These are phyloP conservation scores for Beauveria sp. DNA, from an alignment of 2,329 filamentous ascomycete genomes.

Conservation along the genomic window DNA sequence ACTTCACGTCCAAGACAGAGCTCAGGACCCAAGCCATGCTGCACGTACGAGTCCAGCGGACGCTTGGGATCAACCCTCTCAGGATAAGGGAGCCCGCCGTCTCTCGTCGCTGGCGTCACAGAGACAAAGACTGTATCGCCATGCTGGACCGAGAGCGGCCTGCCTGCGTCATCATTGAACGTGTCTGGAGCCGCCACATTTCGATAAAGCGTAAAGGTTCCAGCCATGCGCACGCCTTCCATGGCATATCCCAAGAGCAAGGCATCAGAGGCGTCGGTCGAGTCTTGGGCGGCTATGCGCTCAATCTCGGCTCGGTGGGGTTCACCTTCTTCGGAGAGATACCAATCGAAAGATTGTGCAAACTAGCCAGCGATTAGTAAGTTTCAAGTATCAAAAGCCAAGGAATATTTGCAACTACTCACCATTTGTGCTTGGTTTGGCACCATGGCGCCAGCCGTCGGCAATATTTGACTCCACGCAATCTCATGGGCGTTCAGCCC, in stretches of 20 bases:
- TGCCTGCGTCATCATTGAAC: constrained; percentile 44
- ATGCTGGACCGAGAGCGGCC: constrained; percentile 40
- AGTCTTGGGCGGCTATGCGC: constrained; percentile 46
- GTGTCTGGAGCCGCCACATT: constrained; percentile 39
- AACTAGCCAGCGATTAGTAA: neutral
- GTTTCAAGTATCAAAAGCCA: neutral
- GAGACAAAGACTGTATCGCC: constrained; percentile 58
- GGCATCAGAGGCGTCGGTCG: constrained; percentile 51
- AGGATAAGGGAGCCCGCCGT: constrained; percentile 54
- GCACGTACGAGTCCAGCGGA: constrained; percentile 56
- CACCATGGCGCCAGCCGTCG: constrained; percentile 58
- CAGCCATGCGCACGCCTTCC: constrained; percentile 64
- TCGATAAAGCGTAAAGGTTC: constrained; percentile 54
- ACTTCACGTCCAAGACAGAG: constrained; percentile 54
- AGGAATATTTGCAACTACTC: constrained; percentile 20
- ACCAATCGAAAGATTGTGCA: constrained; percentile 4
- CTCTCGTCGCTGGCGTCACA: constrained; percentile 49
- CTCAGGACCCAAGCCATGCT: constrained; percentile 56
- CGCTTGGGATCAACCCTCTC: constrained; percentile 54
- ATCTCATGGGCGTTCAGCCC: constrained; percentile 59
- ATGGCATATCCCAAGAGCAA: constrained; percentile 61
- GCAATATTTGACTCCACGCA: constrained; percentile 63
- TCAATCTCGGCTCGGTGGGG: constrained; percentile 54
- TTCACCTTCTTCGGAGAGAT: constrained; percentile 25
- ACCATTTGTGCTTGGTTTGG: constrained; percentile 64